phyloP scores from a whole-genome alignment of 371 early-diverging fungal species.

The Syncephalastrum racemosum region DNA sequence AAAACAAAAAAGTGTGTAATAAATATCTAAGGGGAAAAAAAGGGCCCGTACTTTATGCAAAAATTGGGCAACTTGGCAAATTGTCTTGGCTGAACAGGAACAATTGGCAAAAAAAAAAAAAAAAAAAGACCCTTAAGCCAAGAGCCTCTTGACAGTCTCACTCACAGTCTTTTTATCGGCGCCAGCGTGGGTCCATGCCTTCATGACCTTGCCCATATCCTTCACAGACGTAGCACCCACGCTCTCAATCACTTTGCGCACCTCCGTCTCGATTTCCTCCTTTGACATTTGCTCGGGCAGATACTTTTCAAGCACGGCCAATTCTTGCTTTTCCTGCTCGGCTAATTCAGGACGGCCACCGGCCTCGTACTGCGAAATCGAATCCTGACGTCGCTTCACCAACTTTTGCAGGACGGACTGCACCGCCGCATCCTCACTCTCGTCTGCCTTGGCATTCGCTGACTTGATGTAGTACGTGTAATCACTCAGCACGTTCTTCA shows the following conservation, averaged over 20 bases:
- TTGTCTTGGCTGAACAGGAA: not conserved
- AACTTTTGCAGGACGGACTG: conserved; percentile 65
- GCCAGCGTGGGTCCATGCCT: conserved; percentile 58
- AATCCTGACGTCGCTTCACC: conserved; percentile 74
- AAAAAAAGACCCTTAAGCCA: conserved; percentile 12
- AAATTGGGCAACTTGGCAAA: conserved; percentile 10
- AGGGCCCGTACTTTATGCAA: conserved; percentile 6
- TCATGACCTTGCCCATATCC: conserved; percentile 80
- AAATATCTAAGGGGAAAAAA: too few relatives aligned
- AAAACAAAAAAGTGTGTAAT: not conserved
- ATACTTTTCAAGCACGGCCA: conserved; percentile 63
- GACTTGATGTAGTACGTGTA: conserved; percentile 73
- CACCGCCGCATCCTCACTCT: conserved; percentile 47
- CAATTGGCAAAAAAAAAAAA: too few relatives aligned
- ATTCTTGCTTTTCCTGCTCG: conserved; percentile 58
- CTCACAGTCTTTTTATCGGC: conserved; percentile 72
- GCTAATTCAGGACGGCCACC: conserved; percentile 72
- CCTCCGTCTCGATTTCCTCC: conserved; percentile 64
- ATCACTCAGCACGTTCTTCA: conserved; percentile 73
- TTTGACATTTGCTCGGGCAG: conserved; percentile 70
- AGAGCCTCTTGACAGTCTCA: conserved; percentile 57
- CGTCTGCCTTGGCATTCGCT: conserved; percentile 33
- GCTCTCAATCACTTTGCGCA: conserved; percentile 49
- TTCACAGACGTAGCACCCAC: conserved; percentile 57
- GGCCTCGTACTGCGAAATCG: conserved; percentile 55